Percentiles rank a stretch among this genome's conserved stretches.
These are phyloP conservation scores for Xylariaceae sp. DNA, from an alignment of 2,329 filamentous ascomycete species.

Conservation along the genomic window DNA sequence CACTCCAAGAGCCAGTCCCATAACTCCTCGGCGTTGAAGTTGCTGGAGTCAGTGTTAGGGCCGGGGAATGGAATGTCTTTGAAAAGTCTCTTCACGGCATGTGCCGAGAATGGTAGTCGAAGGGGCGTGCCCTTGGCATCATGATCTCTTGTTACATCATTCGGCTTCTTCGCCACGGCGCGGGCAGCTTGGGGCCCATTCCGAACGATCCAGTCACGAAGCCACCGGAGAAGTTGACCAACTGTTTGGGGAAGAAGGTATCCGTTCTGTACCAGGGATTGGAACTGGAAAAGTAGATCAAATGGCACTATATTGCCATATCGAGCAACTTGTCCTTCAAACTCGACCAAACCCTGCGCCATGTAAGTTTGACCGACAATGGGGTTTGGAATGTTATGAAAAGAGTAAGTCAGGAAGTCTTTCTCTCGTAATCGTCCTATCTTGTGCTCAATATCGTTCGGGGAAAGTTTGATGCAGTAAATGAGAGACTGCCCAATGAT, in stretches of 20 bases:
- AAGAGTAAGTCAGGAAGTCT: slow-evolving; percentile 25
- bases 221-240: slow-evolving; percentile 41
- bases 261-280: slow-evolving; percentile 61
- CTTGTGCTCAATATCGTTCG: slow-evolving; percentile 28
- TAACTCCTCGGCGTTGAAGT: slow-evolving; percentile 33
- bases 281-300: slow-evolving; percentile 58
- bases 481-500: slow-evolving; percentile 43
- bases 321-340: slow-evolving; percentile 33
- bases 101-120: slow-evolving; percentile 44
- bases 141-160: background rate
- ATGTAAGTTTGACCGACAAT: slow-evolving; percentile 16
- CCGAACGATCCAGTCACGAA: slow-evolving; percentile 34
- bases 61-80: slow-evolving; percentile 53
- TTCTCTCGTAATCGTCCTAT: slow-evolving; percentile 28
- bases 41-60: slow-evolving; percentile 45
- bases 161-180: background rate
- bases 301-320: slow-evolving; percentile 45
- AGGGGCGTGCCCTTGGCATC: slow-evolving; percentile 23
- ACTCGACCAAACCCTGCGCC: slow-evolving; percentile 24
- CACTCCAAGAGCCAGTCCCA: slow-evolving; percentile 38
- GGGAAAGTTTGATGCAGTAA: slow-evolving; percentile 38
- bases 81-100: slow-evolving; percentile 45
- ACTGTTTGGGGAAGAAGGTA: slow-evolving; percentile 57
- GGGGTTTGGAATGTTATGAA: slow-evolving; percentile 21
- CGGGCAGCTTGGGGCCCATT: slow-evolving; percentile 3